phyloP scores from a whole-genome alignment of 768 basidiomycete species.

The Lactifluus piperatus region DNA sequence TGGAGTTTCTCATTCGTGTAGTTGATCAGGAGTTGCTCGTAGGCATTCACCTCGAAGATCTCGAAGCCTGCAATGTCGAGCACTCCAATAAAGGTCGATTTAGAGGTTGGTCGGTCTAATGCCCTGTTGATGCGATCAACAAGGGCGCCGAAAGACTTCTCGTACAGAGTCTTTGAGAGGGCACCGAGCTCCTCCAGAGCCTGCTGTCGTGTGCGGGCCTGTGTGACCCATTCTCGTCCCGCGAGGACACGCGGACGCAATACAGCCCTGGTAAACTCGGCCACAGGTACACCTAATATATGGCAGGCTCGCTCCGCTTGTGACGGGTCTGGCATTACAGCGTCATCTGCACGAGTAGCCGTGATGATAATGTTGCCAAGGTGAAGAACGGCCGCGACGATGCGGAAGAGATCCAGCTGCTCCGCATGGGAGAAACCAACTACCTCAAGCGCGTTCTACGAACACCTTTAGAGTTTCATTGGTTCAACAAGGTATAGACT shows the following conservation, averaged over 20 bases:
- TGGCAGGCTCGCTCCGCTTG: conserved; percentile 89
- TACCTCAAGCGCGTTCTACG: conserved; percentile 70
- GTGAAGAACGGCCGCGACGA: conserved; percentile 89
- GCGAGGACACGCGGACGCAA: conserved; percentile 86
- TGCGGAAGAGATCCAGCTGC: conserved; percentile 88
- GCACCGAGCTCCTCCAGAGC: conserved; percentile 88
- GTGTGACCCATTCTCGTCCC: conserved; percentile 94
- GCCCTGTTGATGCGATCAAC: conserved; percentile 95
- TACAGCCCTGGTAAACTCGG: conserved; percentile 84
- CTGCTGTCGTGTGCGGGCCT: conserved; percentile 85
- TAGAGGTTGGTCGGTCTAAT: conserved; percentile 84
- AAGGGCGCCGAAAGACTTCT: conserved; percentile 89
- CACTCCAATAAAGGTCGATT: conserved; percentile 94
- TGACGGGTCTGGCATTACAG: conserved; percentile 65
- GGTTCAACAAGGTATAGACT: conserved; percentile 14
- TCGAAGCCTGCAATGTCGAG: conserved; percentile 99
- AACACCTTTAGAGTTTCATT: conserved; percentile 1
- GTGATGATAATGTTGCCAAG: conserved; percentile 88
- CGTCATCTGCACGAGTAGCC: conserved; percentile 71
- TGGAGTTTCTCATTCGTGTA: conserved; percentile 98
- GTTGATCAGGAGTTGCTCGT: conserved; percentile 97
- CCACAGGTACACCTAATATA: conserved; percentile 77
- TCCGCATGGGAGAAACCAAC: conserved; percentile 83
- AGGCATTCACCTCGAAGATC: conserved; percentile 89
- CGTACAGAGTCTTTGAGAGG: conserved; percentile 91